Evolutionary conservation across 352 stramenopile species (phyloP), one percentile per base, ranked within the genome.

Genomic region (Albugo laibachii): DNA sequence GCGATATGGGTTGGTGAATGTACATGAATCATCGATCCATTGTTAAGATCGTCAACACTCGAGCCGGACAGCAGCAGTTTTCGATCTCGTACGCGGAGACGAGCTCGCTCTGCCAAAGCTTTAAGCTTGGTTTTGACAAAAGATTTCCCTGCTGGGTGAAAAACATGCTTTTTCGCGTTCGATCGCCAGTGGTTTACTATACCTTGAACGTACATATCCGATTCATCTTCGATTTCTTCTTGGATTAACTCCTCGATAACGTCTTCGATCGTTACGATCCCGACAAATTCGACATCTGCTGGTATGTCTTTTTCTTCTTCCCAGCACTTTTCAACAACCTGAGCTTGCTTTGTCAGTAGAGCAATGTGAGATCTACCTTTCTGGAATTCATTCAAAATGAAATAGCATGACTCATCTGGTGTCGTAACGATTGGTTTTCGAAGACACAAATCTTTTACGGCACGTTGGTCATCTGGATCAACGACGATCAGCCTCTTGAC

Each of bases 311-410:
- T 55, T 37, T 59, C 57, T 54, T 66, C 49, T 61, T 67, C 41
- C 79, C 77, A 70, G 48, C 63, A 65, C 44, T 71, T 36, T 27
- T 62, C 69, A 55, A 93, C 63, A 42, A 52, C 45, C 45, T 58
- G 55, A 1, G 61, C 61, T 13, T 85, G 49, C 14, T 64, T 58
- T 1, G 75, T 85, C 36, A 94, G 66, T 15, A 94, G 53, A 35
- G 81, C 81, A 18, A 94, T 81, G 43, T 92, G 74, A 12, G 67
- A 86, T 3, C 69, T 59, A 11, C 80, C 83, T 41, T 83, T 84
- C 59, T 96, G 83, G 51, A 95, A 96, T 47, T 91, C 63, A 54
- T 95, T 94, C 18, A 96, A 60, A 0, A 95, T 58, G 31, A 83
- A 70, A 24, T 95, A 86, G 36, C 94, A 82, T 45, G 74, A 82